These are phyloP conservation scores for Niveomyces coronatus DNA, from an alignment of 2,329 filamentous ascomycete genomes.

Conservation along the genomic window DNA sequence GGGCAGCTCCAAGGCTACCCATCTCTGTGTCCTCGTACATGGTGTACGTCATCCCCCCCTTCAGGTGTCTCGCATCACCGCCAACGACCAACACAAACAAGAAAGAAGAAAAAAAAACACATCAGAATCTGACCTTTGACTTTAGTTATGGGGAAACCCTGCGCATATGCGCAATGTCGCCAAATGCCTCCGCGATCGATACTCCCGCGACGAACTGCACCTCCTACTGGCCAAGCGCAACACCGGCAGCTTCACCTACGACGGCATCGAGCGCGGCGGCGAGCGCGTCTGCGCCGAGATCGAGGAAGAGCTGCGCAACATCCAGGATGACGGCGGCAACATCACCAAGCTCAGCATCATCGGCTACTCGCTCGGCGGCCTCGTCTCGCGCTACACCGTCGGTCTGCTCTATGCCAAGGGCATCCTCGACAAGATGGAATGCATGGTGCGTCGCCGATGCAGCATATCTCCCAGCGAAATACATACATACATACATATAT, in stretches of 20 bases:
- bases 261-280: constrained; percentile 57
- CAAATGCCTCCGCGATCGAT: constrained; percentile 49
- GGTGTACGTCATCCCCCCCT: constrained; percentile 42
- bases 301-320: constrained; percentile 48
- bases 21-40: constrained; percentile 70
- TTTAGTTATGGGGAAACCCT: constrained; percentile 68
- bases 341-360: constrained; percentile 78
- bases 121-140: constrained; percentile 13
- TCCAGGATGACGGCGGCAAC: constrained; percentile 52
- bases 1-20: constrained; percentile 46
- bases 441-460: constrained; percentile 44
- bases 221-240: constrained; percentile 65
- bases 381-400: constrained; percentile 78
- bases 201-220: constrained; percentile 54
- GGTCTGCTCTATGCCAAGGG: constrained; percentile 76
- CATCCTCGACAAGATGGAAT: constrained; percentile 67
- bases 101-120: background rate
- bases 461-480: no score
- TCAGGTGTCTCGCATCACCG: background rate
- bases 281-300: constrained; percentile 59
- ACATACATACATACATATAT: no score
- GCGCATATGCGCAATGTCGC: constrained; percentile 60
- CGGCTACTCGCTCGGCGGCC: constrained; percentile 81
- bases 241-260: constrained; percentile 60
- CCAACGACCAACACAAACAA: background rate